phyloP scores from a whole-genome alignment of 2,329 filamentous ascomycete species.

The Aspergillus unguis region DNA sequence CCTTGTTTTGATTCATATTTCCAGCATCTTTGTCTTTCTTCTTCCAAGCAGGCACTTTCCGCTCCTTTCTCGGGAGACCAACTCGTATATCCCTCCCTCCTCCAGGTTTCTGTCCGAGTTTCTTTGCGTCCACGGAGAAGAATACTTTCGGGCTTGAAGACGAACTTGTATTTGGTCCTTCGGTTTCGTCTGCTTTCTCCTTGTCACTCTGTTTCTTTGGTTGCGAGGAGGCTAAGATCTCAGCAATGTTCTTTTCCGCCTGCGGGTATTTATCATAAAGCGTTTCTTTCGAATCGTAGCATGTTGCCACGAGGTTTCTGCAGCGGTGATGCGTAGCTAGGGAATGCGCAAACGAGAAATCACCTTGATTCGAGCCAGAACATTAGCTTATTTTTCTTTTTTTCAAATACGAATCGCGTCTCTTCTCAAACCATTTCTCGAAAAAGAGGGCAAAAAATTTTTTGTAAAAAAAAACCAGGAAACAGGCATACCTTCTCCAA shows the following conservation, averaged over 20 bases:
- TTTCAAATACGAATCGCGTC: no score
- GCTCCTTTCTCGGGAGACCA: conserved; percentile 32
- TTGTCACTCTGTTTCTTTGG: conserved; percentile 1
- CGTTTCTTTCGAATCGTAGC: conserved; percentile 42
- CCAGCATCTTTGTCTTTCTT: neutral
- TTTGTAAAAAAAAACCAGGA: conserved; percentile 1
- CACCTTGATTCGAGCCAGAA: conserved; percentile 29
- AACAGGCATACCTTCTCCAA: conserved; percentile 42
- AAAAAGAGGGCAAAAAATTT: conserved; percentile 1
- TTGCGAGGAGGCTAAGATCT: conserved; percentile 28
- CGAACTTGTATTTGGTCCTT: neutral
- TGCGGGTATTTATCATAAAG: conserved; percentile 74
- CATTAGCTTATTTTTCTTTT: neutral
- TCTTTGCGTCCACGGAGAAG: conserved; percentile 44
- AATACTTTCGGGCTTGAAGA: conserved; percentile 29
- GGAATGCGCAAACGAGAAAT: conserved; percentile 49
- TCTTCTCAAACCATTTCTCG: no score
- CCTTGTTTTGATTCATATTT: neutral
- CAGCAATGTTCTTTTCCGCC: conserved; percentile 56
- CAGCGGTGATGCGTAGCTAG: conserved; percentile 42
- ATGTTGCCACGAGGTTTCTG: conserved; percentile 41
- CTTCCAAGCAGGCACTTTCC: conserved; percentile 30
- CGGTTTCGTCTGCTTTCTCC: neutral
- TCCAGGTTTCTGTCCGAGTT: conserved; percentile 36
- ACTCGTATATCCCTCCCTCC: conserved; percentile 45